phyloP scores from a whole-genome alignment of 371 early-diverging fungal genomes.

The Coemansia sp. region DNA sequence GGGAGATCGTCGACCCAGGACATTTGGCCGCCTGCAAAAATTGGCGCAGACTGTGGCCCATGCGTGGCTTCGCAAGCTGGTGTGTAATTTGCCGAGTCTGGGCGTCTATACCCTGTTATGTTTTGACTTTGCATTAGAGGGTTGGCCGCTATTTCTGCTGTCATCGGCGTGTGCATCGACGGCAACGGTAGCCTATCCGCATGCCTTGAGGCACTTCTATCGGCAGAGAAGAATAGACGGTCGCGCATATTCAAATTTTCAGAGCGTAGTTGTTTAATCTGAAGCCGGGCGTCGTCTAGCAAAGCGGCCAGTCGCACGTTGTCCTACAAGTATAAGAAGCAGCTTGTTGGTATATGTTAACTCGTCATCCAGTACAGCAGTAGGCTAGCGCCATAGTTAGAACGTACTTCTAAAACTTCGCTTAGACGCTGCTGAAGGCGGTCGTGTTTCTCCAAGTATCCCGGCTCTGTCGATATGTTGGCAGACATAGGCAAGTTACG shows the following conservation, averaged over 20 bases:
- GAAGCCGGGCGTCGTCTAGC: constrained; percentile 18
- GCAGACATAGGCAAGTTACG: not conserved
- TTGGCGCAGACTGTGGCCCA: constrained; percentile 2
- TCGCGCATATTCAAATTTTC: constrained; percentile 11
- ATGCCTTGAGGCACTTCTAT: not conserved
- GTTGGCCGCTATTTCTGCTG: not conserved
- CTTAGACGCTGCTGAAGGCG: constrained; percentile 24
- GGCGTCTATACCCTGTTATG: not conserved
- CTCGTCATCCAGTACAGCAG: not conserved
- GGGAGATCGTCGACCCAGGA: not conserved
- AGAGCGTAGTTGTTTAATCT: constrained; percentile 13
- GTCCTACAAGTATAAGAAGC: constrained; percentile 16
- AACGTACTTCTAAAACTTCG: constrained; percentile 32
- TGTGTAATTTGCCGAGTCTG: not conserved
- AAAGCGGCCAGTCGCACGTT: constrained; percentile 18
- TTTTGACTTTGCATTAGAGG: not conserved
- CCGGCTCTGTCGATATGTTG: not conserved
- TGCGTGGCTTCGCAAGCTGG: not conserved
- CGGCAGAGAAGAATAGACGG: not conserved
- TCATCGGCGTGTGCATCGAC: constrained; percentile 1
- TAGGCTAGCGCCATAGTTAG: not conserved
- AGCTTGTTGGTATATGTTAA: not conserved
- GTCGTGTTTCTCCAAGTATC: constrained; percentile 8
- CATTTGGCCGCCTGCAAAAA: not conserved
- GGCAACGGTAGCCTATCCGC: constrained; percentile 1